Evolutionary conservation across 495 filamentous ascomycete genomes (phyloP), one percentile per base, ranked within the genome.

Genomic region (Neurospora sp.): DNA sequence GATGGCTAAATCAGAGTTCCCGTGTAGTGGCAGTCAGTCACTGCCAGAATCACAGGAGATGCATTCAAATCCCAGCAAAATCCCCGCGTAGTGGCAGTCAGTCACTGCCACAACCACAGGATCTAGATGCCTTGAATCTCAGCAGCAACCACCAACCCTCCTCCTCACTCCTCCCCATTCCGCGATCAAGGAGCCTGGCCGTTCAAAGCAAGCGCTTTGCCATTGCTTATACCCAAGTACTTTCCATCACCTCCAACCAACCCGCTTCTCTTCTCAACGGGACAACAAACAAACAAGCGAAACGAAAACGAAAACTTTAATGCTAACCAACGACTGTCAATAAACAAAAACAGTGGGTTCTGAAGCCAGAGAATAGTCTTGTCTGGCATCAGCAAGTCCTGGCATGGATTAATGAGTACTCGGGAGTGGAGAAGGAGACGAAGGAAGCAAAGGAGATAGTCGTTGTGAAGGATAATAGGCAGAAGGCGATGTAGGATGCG

Each of bases 381-480:
- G 84, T 96, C 59, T 98, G 95, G 95, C 94, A 98, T 79, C 88
- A 86, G n/a, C 92, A 92, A 44, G 93, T 98, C 11, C 75, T 98
- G 41, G 90, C 90, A 69, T 98, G 90, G 90, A 95, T 97, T 74
- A 97, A 97, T 82, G 92, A 92, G 80, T 90, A 90, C 77, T 89
- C 88, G 4, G 93, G 92, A 1, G 72, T 91, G 5, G 81, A 75
- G 14, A 74, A 79, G 69, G 27, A 77, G 27, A 62, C 27, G 12
- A 14, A 35, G 31, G 54, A 18, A 66, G 54, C 14, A 12, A 66
- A 66, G 54, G 27, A 66, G 54, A 66, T 66, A 9, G 54, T 16
- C 8, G 14, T 66, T 31, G 23, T 66, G 23, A 14, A 16, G 27
- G 54, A 66, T 66, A 18, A 66, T 18, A 66, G 54, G 54, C 27